These are phyloP conservation scores for Nemania abortiva DNA, from an alignment of 2,329 filamentous ascomycete genomes.

Conservation along the genomic window DNA sequence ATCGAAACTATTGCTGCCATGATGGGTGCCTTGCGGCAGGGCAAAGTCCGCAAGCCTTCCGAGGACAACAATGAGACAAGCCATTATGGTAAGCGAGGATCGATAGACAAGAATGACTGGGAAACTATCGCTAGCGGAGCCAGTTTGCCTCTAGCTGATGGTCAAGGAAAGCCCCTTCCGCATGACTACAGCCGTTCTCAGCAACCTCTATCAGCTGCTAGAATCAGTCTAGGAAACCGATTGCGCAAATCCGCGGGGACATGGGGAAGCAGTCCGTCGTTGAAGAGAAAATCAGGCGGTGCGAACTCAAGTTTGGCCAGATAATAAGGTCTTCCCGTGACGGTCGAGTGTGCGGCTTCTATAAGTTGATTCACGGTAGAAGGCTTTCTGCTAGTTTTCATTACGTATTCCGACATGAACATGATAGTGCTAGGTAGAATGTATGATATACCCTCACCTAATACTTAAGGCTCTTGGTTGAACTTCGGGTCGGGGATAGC, in stretches of 20 bases:
- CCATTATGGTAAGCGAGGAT: slow-evolving; percentile 39
- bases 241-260: slow-evolving; percentile 62
- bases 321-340: slow-evolving; percentile 27
- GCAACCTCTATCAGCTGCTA: slow-evolving; percentile 56
- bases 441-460: neutral
- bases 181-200: slow-evolving; percentile 40
- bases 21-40: slow-evolving; percentile 58
- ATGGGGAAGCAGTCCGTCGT: slow-evolving; percentile 60
- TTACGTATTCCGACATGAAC: neutral
- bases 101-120: slow-evolving; percentile 54
- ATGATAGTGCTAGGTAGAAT: neutral
- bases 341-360: neutral
- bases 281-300: slow-evolving; percentile 52
- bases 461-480: neutral
- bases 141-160: slow-evolving; percentile 46
- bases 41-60: slow-evolving; percentile 49
- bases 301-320: slow-evolving; percentile 37
- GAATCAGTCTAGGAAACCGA: slow-evolving; percentile 61
- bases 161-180: slow-evolving; percentile 47
- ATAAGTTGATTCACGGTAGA: neutral
- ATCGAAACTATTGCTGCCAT: slow-evolving; percentile 72
- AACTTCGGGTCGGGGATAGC: neutral
- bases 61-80: slow-evolving; percentile 35
- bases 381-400: neutral
- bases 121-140: slow-evolving; percentile 52